Evolutionary conservation across 2,329 filamentous ascomycete genomes (phyloP).

Genomic region (Zymoseptoria passerinii): DNA sequence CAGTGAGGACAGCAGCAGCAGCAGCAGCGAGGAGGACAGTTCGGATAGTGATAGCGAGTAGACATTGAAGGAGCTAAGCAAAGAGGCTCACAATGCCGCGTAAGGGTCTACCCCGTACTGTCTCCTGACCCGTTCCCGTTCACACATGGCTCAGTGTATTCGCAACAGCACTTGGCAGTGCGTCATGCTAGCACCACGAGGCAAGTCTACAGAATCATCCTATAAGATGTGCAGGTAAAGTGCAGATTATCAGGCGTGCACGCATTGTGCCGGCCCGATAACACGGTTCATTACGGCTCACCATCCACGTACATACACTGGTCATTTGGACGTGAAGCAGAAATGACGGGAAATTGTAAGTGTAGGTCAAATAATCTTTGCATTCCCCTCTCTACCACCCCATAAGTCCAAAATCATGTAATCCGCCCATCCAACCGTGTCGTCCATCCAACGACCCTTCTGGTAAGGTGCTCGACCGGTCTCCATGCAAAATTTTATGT

Average conservation of each 20-base stretch:
- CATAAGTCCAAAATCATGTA: not conserved
- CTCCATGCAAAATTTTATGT: not conserved
- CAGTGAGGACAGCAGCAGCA: slow-evolving; percentile 3
- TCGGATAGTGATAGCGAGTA: slow-evolving; percentile 11
- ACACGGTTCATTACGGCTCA: too few relatives aligned
- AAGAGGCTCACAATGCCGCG: not conserved
- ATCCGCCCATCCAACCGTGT: not conserved
- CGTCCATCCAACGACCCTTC: not conserved
- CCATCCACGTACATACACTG: too few relatives aligned
- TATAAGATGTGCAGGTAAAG: too few relatives aligned
- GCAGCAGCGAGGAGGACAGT: slow-evolving; percentile 3
- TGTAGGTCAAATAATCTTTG: not conserved
- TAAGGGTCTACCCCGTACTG: not conserved
- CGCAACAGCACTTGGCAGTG: too few relatives aligned
- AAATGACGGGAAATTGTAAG: too few relatives aligned
- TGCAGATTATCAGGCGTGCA: too few relatives aligned
- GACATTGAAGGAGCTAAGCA: not conserved
- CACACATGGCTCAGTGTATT: too few relatives aligned
- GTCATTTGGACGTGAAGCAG: too few relatives aligned
- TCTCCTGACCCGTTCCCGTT: not conserved
- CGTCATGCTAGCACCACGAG: too few relatives aligned
- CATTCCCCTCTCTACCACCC: not conserved
- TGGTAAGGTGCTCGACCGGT: not conserved
- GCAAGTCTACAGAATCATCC: too few relatives aligned
- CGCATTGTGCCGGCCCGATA: too few relatives aligned